These are phyloP conservation scores for Furculomyces boomerangus DNA, from an alignment of 371 early-diverging fungal species.

Conservation along the genomic window DNA sequence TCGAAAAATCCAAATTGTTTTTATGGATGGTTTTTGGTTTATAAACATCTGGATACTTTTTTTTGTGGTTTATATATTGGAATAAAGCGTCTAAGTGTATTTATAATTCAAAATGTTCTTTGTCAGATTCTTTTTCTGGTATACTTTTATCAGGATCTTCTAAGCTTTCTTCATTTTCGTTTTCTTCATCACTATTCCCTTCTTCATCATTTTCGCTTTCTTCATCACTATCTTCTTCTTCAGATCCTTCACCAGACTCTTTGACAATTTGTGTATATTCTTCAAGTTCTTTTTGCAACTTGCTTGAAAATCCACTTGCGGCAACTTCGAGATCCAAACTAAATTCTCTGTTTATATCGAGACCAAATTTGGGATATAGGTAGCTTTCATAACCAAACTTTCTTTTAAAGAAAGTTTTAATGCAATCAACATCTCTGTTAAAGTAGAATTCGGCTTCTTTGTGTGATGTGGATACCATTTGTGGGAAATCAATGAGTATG, in stretches of 20 bases:
- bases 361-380: slow-evolving; percentile 71
- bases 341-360: slow-evolving; percentile 67
- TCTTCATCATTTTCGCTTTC: slow-evolving; percentile 3
- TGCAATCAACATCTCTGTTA: slow-evolving; percentile 97
- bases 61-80: neutral
- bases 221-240: slow-evolving; percentile 2
- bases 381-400: slow-evolving; percentile 77
- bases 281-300: slow-evolving; percentile 77
- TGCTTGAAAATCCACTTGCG: slow-evolving; percentile 84
- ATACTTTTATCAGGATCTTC: slow-evolving; percentile 22
- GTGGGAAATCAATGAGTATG: slow-evolving; percentile 98
- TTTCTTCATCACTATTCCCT: slow-evolving; percentile 4
- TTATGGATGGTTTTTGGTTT: too few relatives aligned
- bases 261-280: slow-evolving; percentile 4
- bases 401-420: slow-evolving; percentile 80
- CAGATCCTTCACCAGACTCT: slow-evolving; percentile 4
- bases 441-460: slow-evolving; percentile 92
- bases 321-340: slow-evolving; percentile 87
- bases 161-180: slow-evolving; percentile 13
- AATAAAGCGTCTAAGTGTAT: neutral
- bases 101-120: neutral
- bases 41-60: neutral
- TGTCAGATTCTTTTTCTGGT: slow-evolving; percentile 1
- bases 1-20: too few relatives aligned
- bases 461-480: slow-evolving; percentile 96